A percentile compares a stretch with the other conserved stretches of the same genome.
phyloP scores from a whole-genome alignment of 345 rosid species.

The Gossypium raimondii region DNA sequence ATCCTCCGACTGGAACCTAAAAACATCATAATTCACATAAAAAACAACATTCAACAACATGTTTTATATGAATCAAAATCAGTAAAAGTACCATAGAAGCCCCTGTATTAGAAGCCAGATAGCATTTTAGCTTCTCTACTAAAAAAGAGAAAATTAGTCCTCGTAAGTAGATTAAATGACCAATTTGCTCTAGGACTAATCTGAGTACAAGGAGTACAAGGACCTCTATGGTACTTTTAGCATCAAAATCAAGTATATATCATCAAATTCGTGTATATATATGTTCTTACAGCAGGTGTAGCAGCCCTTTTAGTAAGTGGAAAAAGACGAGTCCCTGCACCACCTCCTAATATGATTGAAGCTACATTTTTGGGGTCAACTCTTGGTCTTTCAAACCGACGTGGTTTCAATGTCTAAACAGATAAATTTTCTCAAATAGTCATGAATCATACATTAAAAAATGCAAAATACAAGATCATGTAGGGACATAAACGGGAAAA shows the following conservation, averaged over 20 bases:
- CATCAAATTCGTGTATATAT: not conserved
- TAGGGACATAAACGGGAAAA: not conserved
- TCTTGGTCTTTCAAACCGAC: constrained; percentile 44
- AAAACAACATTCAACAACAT: not conserved
- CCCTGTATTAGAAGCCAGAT: too few relatives aligned
- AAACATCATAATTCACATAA: constrained; percentile 23
- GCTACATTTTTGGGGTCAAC: constrained; percentile 87
- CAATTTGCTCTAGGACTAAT: too few relatives aligned
- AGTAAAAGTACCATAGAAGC: too few relatives aligned
- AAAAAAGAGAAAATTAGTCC: too few relatives aligned
- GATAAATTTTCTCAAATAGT: not conserved
- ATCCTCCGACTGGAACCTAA: constrained; percentile 94
- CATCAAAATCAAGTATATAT: not conserved
- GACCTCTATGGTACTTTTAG: too few relatives aligned
- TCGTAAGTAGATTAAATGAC: too few relatives aligned
- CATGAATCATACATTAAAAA: not conserved
- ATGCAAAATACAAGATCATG: not conserved
- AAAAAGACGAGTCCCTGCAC: constrained; percentile 82
- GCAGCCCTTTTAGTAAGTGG: constrained; percentile 92
- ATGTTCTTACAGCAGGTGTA: constrained; percentile 77
- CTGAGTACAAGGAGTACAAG: too few relatives aligned
- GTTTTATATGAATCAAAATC: too few relatives aligned
- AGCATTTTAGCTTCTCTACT: too few relatives aligned
- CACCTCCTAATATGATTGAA: constrained; percentile 89
- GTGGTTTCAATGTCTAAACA: constrained; percentile 44